Evolutionary conservation across 2,329 filamentous ascomycete genomes (phyloP).

Genomic region (Talaromyces pinophilus): DNA sequence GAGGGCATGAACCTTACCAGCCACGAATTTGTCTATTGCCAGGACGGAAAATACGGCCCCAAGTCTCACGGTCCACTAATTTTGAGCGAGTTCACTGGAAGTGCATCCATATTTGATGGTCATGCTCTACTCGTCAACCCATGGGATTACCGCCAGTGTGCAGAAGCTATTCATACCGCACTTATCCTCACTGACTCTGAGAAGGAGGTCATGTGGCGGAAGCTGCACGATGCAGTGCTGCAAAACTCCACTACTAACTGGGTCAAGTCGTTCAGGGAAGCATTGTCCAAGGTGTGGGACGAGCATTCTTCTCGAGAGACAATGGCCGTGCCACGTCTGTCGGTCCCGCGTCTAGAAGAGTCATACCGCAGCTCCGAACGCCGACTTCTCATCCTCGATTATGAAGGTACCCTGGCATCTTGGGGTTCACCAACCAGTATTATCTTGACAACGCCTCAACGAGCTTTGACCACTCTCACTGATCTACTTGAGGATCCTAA

Average conservation of each 20-base stretch:
- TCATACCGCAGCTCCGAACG: conserved; percentile 67
- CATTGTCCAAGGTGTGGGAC: conserved; percentile 73
- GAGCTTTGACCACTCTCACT: conserved; percentile 78
- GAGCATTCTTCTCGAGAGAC: conserved; percentile 84
- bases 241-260: conserved; percentile 83
- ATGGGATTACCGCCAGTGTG: conserved; percentile 89
- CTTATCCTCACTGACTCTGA: conserved; percentile 77
- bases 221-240: conserved; percentile 71
- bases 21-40: conserved; percentile 90
- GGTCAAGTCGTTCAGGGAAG: conserved; percentile 73
- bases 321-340: conserved; percentile 81
- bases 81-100: conserved; percentile 92
- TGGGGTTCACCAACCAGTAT: conserved; percentile 84
- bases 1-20: conserved; percentile 97
- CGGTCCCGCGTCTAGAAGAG: conserved; percentile 62
- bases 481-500: conserved; percentile 76
- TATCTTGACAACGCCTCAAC: conserved; percentile 81
- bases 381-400: conserved; percentile 86
- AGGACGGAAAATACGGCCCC: conserved; percentile 72
- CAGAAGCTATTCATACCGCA: conserved; percentile 79
- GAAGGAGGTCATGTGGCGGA: conserved; percentile 71
- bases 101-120: conserved; percentile 78
- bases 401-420: conserved; percentile 87
- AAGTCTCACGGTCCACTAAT: conserved; percentile 89
- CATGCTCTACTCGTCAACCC: conserved; percentile 86